A percentile compares a stretch with the other conserved stretches of the same genome.
phyloP scores from a whole-genome alignment of 2,329 filamentous ascomycete genomes.

The Myotisia sp. region DNA sequence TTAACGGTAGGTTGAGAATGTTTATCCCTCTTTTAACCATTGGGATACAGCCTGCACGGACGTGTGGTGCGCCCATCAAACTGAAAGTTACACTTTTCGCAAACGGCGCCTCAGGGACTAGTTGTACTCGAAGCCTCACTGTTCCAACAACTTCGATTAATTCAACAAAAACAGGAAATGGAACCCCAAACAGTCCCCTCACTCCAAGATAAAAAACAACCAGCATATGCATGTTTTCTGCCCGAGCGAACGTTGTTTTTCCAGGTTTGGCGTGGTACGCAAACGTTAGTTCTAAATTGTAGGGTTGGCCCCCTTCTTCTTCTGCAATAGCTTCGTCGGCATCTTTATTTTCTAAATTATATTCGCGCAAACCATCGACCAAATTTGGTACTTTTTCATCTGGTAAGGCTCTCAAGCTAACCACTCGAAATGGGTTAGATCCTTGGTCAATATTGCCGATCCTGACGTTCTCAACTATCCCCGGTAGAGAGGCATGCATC shows the following conservation, averaged over 20 bases:
- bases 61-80: constrained; percentile 82
- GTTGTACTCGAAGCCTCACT: constrained; percentile 63
- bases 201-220: constrained; percentile 86
- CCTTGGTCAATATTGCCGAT: constrained; percentile 93
- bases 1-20: constrained; percentile 77
- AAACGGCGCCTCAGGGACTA: constrained; percentile 84
- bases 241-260: constrained; percentile 58
- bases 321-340: constrained; percentile 75
- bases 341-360: constrained; percentile 69
- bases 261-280: constrained; percentile 80
- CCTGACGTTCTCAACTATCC: constrained; percentile 83
- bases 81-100: constrained; percentile 85
- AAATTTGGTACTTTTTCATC: constrained; percentile 68
- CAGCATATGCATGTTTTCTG: constrained; percentile 94
- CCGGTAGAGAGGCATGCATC: constrained; percentile 89
- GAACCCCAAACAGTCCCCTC: constrained; percentile 76
- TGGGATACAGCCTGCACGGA: constrained; percentile 76
- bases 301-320: constrained; percentile 81
- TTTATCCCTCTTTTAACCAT: constrained; percentile 88
- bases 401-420: constrained; percentile 74
- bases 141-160: constrained; percentile 84
- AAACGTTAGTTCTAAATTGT: constrained; percentile 81
- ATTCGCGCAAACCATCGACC: constrained; percentile 63
- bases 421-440: constrained; percentile 72
- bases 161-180: constrained; percentile 77